phyloP scores from a whole-genome alignment of 2,329 filamentous ascomycete species.

The Microcyclospora pomicola region DNA sequence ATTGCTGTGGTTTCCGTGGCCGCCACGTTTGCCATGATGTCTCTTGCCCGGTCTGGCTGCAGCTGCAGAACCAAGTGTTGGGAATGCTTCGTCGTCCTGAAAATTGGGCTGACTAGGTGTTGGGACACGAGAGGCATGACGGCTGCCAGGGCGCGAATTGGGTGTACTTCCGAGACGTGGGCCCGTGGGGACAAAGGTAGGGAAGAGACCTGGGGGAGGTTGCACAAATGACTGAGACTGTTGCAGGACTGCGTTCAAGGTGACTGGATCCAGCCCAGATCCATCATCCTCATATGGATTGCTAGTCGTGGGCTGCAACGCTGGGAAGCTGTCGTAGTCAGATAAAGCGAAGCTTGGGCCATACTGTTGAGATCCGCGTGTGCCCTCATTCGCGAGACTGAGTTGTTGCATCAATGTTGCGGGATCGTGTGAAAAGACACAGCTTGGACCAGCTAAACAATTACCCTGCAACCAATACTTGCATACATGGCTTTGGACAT shows the following conservation, averaged over 20 bases:
- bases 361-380: conserved; percentile 48
- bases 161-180: conserved; percentile 41
- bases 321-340: conserved; percentile 74
- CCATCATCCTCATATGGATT: conserved; percentile 28
- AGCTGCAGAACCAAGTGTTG: conserved; percentile 64
- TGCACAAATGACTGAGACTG: conserved; percentile 29
- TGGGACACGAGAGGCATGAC: conserved; percentile 53
- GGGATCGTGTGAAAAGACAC: conserved; percentile 94
- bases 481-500: conserved; percentile 91
- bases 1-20: conserved; percentile 58
- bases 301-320: conserved; percentile 41
- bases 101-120: conserved; percentile 50
- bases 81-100: conserved; percentile 92
- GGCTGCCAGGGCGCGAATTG: conserved; percentile 71
- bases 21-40: conserved; percentile 80
- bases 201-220: conserved; percentile 53
- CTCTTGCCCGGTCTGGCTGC: conserved; percentile 70
- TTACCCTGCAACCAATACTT: conserved; percentile 98
- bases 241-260: conserved; percentile 28
- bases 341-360: conserved; percentile 63
- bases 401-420: conserved; percentile 73
- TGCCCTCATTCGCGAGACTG: conserved; percentile 47
- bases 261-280: conserved; percentile 22
- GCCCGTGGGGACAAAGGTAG: conserved; percentile 39
- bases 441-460: conserved; percentile 83